Percentiles rank a stretch among this genome's conserved stretches.
These are phyloP conservation scores for Fusarium continuum DNA, from an alignment of 2,329 filamentous ascomycete species.

Conservation along the genomic window DNA sequence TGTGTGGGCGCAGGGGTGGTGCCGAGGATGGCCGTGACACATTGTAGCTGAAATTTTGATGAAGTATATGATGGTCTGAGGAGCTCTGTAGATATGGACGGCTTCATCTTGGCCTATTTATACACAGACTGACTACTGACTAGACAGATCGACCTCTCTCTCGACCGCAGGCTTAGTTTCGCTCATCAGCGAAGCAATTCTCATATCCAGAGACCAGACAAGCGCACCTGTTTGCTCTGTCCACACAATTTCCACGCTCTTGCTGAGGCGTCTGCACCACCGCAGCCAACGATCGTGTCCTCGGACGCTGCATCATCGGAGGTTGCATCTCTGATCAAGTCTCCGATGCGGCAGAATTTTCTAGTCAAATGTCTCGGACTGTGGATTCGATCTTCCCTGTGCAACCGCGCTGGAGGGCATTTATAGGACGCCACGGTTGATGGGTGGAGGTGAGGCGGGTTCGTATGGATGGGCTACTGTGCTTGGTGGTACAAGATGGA, in stretches of 20 bases:
- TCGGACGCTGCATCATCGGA: conserved; percentile 36
- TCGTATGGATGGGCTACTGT: conserved; percentile 8
- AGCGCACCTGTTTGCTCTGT: conserved; percentile 68
- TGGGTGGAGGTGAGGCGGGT: neutral
- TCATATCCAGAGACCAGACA: conserved; percentile 55
- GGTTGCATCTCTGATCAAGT: conserved; percentile 9
- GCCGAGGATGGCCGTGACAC: conserved; percentile 64
- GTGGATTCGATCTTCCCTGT: conserved; percentile 15
- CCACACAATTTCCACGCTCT: conserved; percentile 45
- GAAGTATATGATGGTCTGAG: neutral
- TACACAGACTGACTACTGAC: conserved; percentile 18
- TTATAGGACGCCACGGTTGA: conserved; percentile 30
- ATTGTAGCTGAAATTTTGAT: conserved; percentile 47
- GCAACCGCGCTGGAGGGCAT: neutral
- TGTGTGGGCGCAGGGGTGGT: conserved; percentile 63
- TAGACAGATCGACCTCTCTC: conserved; percentile 24
- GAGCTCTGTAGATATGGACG: neutral
- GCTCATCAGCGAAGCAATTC: conserved; percentile 69
- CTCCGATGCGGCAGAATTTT: conserved; percentile 20
- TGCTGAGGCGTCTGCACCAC: conserved; percentile 28
- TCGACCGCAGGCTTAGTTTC: conserved; percentile 58
- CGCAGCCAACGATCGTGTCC: conserved; percentile 26
- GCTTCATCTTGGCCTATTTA: conserved; percentile 33
- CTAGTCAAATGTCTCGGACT: conserved; percentile 37
- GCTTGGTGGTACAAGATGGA: conserved; percentile 29